These are phyloP conservation scores for Fusarium nanum DNA, from an alignment of 2,329 filamentous ascomycete species.

Conservation along the genomic window DNA sequence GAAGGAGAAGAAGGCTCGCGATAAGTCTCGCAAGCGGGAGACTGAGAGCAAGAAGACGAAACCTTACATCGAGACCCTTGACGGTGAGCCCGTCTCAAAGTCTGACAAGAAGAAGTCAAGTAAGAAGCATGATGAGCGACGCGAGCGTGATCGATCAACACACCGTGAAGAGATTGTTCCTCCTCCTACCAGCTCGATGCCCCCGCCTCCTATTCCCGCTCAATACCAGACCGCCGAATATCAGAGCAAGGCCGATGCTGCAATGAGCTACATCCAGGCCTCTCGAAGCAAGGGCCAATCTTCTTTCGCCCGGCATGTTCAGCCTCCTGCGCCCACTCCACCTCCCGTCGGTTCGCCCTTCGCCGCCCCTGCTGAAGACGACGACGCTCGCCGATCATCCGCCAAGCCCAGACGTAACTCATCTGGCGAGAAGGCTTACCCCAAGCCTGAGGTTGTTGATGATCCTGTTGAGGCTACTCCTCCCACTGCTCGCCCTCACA, in stretches of 20 bases:
- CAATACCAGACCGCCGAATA: slow-evolving; percentile 41
- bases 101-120: slow-evolving; percentile 55
- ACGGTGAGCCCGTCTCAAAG: slow-evolving; percentile 43
- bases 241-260: slow-evolving; percentile 29
- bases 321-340: slow-evolving; percentile 53
- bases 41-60: slow-evolving; percentile 54
- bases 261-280: slow-evolving; percentile 49
- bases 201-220: slow-evolving; percentile 41
- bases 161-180: slow-evolving; percentile 48
- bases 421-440: slow-evolving; percentile 48
- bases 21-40: slow-evolving; percentile 55
- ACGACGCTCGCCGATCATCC: slow-evolving; percentile 51
- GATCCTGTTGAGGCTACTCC: slow-evolving; percentile 49
- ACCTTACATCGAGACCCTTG: slow-evolving; percentile 51
- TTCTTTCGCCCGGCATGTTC: slow-evolving; percentile 41
- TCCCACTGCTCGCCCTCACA: slow-evolving; percentile 47
- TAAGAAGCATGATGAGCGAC: slow-evolving; percentile 55
- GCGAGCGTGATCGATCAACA: slow-evolving; percentile 52
- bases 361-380: slow-evolving; percentile 48
- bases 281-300: slow-evolving; percentile 44
- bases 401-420: slow-evolving; percentile 52
- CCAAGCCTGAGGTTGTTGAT: slow-evolving; percentile 50
- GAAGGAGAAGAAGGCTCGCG: slow-evolving; percentile 54
- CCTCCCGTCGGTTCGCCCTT: slow-evolving; percentile 50
- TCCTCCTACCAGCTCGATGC: slow-evolving; percentile 35